These are phyloP conservation scores for Spinellus fusiger DNA, from an alignment of 192 early-diverging fungal species.

Conservation along the genomic window DNA sequence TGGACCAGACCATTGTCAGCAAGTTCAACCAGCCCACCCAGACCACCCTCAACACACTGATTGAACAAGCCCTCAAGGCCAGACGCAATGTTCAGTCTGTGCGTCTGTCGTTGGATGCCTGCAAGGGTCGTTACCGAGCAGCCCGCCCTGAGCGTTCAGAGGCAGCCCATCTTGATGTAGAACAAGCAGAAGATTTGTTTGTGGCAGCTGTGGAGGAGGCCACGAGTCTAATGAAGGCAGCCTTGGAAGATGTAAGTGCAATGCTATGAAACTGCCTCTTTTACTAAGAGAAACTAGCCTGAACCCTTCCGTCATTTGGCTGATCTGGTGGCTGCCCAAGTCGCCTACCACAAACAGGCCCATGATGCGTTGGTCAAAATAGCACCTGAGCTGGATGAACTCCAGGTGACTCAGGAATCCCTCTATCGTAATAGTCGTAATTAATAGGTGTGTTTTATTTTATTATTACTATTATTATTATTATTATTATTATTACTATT, in stretches of 20 bases:
- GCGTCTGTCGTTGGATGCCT: conserved; percentile 82
- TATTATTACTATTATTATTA: too few relatives aligned
- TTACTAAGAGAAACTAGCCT: conserved; percentile 41
- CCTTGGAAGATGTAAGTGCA: conserved; percentile 69
- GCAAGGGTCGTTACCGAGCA: conserved; percentile 71
- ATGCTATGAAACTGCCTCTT: background rate
- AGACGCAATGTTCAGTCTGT: conserved; percentile 78
- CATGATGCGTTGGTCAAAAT: conserved; percentile 62
- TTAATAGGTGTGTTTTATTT: too few relatives aligned
- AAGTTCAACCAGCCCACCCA: conserved; percentile 77
- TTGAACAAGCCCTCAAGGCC: conserved; percentile 81
- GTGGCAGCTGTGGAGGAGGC: conserved; percentile 93
- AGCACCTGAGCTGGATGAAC: conserved; percentile 92
- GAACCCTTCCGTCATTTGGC: conserved; percentile 80
- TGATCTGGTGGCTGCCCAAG: conserved; percentile 82
- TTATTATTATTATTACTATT: too few relatives aligned
- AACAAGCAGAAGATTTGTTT: conserved; percentile 91
- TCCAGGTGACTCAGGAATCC: conserved; percentile 90
- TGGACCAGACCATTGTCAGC: conserved; percentile 64
- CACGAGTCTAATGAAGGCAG: conserved; percentile 89
- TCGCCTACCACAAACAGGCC: conserved; percentile 82
- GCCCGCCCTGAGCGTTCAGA: conserved; percentile 69
- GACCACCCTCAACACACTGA: conserved; percentile 61
- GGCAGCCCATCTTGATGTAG: conserved; percentile 74
- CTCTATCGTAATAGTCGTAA: conserved; percentile 61